Base-by-base conservation (phyloP, 2,329 filamentous ascomycete genomes). In the Aureobasidium namibiae region DNA sequence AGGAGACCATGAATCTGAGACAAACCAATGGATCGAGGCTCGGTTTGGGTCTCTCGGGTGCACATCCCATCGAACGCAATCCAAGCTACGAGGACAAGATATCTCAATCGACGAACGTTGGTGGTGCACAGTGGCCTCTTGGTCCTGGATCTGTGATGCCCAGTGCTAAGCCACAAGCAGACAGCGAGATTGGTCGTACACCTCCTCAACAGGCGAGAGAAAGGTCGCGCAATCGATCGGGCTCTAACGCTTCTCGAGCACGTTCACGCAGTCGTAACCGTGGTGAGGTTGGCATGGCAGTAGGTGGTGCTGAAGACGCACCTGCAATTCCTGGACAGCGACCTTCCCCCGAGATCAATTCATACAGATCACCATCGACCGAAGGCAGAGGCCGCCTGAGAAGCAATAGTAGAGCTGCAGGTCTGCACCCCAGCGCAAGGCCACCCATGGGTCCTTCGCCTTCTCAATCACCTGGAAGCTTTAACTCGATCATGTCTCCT, bases 1-100 rank as follows among this genome's bases (percentile, higher is more conserved):
- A 81, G 21, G 84, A 86, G 14, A 88, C 87, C 3, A 73, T 90
- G 26, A 80, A 77, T 14, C 23, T 44, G 6, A 42, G 26, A 21
- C 52, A 56, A 31, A 31, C 5, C 24, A 54, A 54, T 26, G n/a
- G 24, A 26, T 52, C 57, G 10, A 44, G 49, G 69, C 77, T 86
- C 11, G 84, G 84, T 3, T 70, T 87, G 13, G 65, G 64, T 36
- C 45, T 57, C 16, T 38, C 41, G 4, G 33, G 31, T 6, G 16
- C 54, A 23, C 54, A 57, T 31, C 54, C 54, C 29, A n/a, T 11
- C 5, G 54, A 57, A 14, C 41, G 54, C 16, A 48, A 46, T 8
- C 41, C 54, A 23, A 46, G 41, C 41, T 57, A 57, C 5, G 54
- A 57, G 16, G 42, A 57, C 38, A 59, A 48, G 24, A 7, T 53